Conservation (phyloP, 2,329 filamentous ascomycete species). For the Aureobasidium sp. region DNA sequence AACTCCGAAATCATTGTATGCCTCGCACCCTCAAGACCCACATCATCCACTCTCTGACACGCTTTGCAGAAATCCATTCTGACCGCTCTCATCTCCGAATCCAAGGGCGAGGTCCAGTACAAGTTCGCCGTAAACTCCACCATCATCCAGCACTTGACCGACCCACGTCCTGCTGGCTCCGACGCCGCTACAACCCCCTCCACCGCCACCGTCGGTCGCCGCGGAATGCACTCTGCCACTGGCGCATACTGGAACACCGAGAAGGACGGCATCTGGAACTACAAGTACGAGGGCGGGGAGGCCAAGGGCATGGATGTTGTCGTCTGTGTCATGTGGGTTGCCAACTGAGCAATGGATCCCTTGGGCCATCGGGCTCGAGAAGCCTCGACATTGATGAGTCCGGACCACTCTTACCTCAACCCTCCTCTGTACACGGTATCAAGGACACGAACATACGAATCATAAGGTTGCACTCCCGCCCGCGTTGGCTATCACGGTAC, state of each 20-base stretch:
- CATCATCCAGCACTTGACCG: slow-evolving; percentile 86
- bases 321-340: slow-evolving; percentile 61
- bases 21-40: slow-evolving; percentile 26
- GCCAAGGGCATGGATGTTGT: slow-evolving; percentile 45
- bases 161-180: slow-evolving; percentile 56
- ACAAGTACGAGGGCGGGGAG: slow-evolving; percentile 62
- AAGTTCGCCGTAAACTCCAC: slow-evolving; percentile 98
- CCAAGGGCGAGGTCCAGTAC: slow-evolving; percentile 54
- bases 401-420: neutral
- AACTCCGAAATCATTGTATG: slow-evolving; percentile 87
- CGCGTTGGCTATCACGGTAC: neutral
- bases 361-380: neutral
- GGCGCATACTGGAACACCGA: slow-evolving; percentile 87
- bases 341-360: slow-evolving; percentile 40
- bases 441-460: slow-evolving; percentile 5
- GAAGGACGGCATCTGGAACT: slow-evolving; percentile 83
- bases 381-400: neutral
- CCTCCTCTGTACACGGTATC: slow-evolving; percentile 1
- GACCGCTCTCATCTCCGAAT: slow-evolving; percentile 64
- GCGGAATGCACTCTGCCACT: slow-evolving; percentile 82
- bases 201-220: slow-evolving; percentile 54
- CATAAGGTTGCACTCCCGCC: neutral
- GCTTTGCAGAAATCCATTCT: slow-evolving; percentile 60
- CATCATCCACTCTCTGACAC: slow-evolving; percentile 24
- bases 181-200: neutral